Evolutionary conservation across 2,329 filamentous ascomycete species (phyloP), one percentile per base, ranked within the genome.

Genomic region (Aspergillus luchuensis): DNA sequence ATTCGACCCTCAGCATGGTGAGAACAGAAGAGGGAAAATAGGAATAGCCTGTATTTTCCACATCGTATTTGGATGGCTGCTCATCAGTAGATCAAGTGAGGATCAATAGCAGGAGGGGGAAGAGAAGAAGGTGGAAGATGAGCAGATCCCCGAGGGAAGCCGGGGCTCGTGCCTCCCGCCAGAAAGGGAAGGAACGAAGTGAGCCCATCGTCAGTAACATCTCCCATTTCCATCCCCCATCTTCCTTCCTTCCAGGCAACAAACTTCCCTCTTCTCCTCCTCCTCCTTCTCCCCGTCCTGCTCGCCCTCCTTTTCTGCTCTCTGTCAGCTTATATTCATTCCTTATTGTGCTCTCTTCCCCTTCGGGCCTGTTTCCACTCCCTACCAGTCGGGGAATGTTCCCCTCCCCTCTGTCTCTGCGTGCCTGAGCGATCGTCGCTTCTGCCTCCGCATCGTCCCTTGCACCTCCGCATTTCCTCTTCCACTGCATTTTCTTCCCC

Each of bases 371-470:
- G 41, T n/a, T 48, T 21, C 25, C 19, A 30, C 28, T 21, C 21
- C 36, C 39, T 50, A 11, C 36, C 13, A 45, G 21, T 11, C 21
- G 36, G 59, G 59, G 61, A 47, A 59, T 65, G 56, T 45, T 33
- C 49, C 52, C 45, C 23, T 50, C 60, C 39, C 51, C 49, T 50
- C 33, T 61, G 50, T 57, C 55, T 57, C 51, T 57, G 47, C 30
- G 48, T 47, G 53, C 48, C 30, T 63, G 56, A 62, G 57, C 53
- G 65, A 68, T 68, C 64, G 60, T 58, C 63, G 60, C 54, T 54
- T 57, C 58, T 62, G 57, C 58, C 64, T 68, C 66, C 65, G 63
- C 64, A 66, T 65, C 62, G 57, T 49, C 59, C 43, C 33, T 58
- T 54, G 33, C 59, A 56, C 62, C 62, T 67, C 65, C 59, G 61